Conservation (phyloP, 2,329 filamentous ascomycete genomes). For the Periconia digitata region DNA sequence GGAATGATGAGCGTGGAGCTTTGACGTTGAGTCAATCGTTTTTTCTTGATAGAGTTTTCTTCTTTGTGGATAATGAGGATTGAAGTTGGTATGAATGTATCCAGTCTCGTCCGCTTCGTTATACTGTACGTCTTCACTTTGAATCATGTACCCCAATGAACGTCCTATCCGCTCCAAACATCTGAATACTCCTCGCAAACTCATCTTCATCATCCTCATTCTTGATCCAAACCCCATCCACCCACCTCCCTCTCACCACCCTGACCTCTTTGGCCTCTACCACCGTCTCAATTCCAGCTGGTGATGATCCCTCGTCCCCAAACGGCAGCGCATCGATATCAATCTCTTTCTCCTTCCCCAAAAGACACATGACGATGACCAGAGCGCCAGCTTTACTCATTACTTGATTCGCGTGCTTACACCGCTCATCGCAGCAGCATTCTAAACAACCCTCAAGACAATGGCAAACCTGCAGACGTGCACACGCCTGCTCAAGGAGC, state of each 20-base stretch:
- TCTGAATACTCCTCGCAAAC: slow-evolving; percentile 33
- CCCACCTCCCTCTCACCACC: slow-evolving; percentile 42
- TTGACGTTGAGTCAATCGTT: background rate
- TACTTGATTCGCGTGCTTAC: slow-evolving; percentile 83
- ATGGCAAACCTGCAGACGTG: slow-evolving; percentile 72
- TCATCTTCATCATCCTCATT: slow-evolving; percentile 38
- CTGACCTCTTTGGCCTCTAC: slow-evolving; percentile 69
- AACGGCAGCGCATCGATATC: slow-evolving; percentile 84
- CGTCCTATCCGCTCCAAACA: slow-evolving; percentile 37
- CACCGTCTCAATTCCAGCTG: slow-evolving; percentile 79
- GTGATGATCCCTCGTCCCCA: slow-evolving; percentile 71
- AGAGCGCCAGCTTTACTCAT: slow-evolving; percentile 89
- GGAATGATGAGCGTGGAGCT: background rate
- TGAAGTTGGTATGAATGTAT: too few relatives aligned
- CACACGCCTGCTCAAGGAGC: slow-evolving; percentile 73
- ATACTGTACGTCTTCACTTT: too few relatives aligned
- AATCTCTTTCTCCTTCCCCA: slow-evolving; percentile 74
- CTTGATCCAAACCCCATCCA: slow-evolving; percentile 45
- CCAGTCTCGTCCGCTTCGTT: too few relatives aligned
- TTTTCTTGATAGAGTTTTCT: background rate
- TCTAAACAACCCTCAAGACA: slow-evolving; percentile 84
- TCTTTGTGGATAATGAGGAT: too few relatives aligned
- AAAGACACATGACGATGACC: slow-evolving; percentile 75
- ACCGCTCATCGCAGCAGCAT: slow-evolving; percentile 83
- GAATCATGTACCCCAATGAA: slow-evolving; percentile 36